These are phyloP conservation scores for Geosmithia putterillii DNA, from an alignment of 2,329 filamentous ascomycete species.

Conservation along the genomic window DNA sequence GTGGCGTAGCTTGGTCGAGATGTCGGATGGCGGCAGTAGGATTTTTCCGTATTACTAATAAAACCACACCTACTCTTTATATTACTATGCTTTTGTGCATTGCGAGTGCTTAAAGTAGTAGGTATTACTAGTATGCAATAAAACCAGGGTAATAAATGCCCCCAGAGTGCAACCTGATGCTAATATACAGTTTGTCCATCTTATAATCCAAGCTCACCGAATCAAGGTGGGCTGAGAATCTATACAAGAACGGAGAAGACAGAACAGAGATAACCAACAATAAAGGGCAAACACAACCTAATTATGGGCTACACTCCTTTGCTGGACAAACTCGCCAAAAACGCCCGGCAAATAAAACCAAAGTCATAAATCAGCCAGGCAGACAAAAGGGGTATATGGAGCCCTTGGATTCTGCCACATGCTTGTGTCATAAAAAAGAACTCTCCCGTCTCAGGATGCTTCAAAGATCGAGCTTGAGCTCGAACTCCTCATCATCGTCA, in stretches of 20 bases:
- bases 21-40: neutral
- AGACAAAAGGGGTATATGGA: neutral
- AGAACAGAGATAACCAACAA: neutral
- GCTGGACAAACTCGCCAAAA: neutral
- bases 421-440: neutral
- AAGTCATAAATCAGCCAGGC: neutral
- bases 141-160: no score
- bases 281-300: neutral
- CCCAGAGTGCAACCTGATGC: no score
- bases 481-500: constrained; percentile 42
- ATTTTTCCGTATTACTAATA: neutral
- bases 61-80: neutral
- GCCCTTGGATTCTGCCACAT: neutral
- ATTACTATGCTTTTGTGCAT: no score
- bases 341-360: neutral
- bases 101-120: no score
- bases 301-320: neutral
- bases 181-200: no score
- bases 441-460: neutral
- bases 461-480: constrained; percentile 33
- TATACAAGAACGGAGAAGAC: no score
- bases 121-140: no score
- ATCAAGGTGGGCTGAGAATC: no score
- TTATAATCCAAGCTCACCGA: no score
- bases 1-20: neutral